A percentile compares a stretch with the other conserved stretches of the same genome.
Conservation (phyloP, 768 basidiomycete genomes). For the Suillus spraguei region DNA sequence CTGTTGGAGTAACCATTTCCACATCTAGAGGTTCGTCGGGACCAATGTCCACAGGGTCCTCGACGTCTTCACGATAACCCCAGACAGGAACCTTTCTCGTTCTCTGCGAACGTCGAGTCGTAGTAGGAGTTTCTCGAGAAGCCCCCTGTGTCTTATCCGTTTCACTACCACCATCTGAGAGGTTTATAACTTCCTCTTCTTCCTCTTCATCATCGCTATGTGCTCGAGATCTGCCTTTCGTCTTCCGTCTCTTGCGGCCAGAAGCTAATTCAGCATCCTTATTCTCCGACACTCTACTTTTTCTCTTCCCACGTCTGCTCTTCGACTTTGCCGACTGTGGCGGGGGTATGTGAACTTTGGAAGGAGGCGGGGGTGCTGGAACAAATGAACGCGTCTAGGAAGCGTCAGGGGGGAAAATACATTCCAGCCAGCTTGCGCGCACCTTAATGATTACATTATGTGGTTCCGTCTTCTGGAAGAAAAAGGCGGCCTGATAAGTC, state of each 20-base stretch:
- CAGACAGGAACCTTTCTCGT: conserved; percentile 29
- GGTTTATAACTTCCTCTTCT: conserved; percentile 19
- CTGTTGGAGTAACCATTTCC: conserved; percentile 18
- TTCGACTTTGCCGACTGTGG: conserved; percentile 22
- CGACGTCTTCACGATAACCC: conserved; percentile 29
- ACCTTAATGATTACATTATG: conserved; percentile 87
- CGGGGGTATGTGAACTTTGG: neutral
- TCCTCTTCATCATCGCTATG: conserved; percentile 27
- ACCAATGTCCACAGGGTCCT: conserved; percentile 17
- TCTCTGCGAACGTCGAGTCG: conserved; percentile 35
- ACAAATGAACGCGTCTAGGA: conserved; percentile 46
- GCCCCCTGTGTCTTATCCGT: conserved; percentile 8
- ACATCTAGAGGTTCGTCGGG: conserved; percentile 15
- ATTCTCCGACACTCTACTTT: conserved; percentile 16
- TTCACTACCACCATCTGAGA: conserved; percentile 12
- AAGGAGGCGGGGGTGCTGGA: conserved; percentile 26
- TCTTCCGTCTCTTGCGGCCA: conserved; percentile 39
- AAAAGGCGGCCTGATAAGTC: conserved; percentile 90
- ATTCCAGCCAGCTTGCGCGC: conserved; percentile 15
- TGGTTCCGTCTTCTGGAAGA: conserved; percentile 79
- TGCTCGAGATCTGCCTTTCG: conserved; percentile 38
- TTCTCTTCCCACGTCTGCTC: conserved; percentile 26
- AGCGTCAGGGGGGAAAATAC: conserved; percentile 3
- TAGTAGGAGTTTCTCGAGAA: conserved; percentile 15
- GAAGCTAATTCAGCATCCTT: conserved; percentile 11